These are phyloP conservation scores for Phytophthora fragariaefolia DNA, from an alignment of 352 stramenopile genomes.

Conservation along the genomic window DNA sequence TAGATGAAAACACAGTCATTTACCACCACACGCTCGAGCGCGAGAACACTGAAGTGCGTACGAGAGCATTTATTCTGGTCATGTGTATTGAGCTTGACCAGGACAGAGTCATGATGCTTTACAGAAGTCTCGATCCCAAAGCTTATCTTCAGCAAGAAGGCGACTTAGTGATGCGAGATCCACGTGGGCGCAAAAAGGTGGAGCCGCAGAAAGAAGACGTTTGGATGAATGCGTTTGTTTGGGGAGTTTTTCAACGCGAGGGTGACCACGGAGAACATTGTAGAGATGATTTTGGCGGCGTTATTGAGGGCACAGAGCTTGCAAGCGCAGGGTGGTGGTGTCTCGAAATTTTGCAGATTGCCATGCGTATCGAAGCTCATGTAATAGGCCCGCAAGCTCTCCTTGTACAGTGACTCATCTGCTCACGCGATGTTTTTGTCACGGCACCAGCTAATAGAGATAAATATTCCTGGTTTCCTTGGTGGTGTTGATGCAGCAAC, in stretches of 20 bases:
- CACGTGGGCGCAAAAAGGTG: slow-evolving; percentile 48
- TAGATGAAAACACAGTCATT: slow-evolving; percentile 57
- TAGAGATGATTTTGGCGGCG: slow-evolving; percentile 56
- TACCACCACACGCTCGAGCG: slow-evolving; percentile 72
- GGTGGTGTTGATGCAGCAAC: background rate
- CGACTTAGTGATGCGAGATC: slow-evolving; percentile 40
- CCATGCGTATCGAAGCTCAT: slow-evolving; percentile 53
- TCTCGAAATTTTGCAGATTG: slow-evolving; percentile 66
- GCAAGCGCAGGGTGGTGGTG: slow-evolving; percentile 60
- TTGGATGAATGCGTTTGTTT: slow-evolving; percentile 73
- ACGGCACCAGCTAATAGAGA: background rate
- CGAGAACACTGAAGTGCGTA: slow-evolving; percentile 37
- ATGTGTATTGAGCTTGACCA: slow-evolving; percentile 44
- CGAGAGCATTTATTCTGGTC: slow-evolving; percentile 55
- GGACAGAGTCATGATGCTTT: slow-evolving; percentile 44
- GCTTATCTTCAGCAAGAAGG: slow-evolving; percentile 49
- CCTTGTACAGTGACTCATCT: slow-evolving; percentile 23
- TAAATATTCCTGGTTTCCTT: background rate
- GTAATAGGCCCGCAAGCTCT: slow-evolving; percentile 53
- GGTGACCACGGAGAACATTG: slow-evolving; percentile 44
- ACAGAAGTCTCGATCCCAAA: slow-evolving; percentile 53
- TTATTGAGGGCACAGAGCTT: slow-evolving; percentile 56
- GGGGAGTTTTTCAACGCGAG: slow-evolving; percentile 46
- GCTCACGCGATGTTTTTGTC: background rate
- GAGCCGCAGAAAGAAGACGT: slow-evolving; percentile 50